Evolutionary conservation across 768 basidiomycete genomes (phyloP), one percentile per base, ranked within the genome.

Genomic region (Megacollybia marginata): DNA sequence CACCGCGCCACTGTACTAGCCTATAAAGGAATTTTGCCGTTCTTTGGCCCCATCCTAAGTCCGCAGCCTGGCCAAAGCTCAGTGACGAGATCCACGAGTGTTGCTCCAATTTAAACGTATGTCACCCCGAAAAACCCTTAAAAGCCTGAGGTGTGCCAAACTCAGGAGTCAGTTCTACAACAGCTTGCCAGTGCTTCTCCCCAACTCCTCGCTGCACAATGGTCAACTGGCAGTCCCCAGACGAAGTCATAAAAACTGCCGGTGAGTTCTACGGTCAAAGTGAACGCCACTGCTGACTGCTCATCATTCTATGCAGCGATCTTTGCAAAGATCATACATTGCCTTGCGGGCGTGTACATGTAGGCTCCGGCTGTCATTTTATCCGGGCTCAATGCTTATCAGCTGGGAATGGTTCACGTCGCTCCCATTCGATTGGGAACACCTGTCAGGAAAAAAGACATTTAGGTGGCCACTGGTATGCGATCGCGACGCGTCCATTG

Each of bases 381-480:
- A 28, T 32, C 44, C 53, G 53, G n/a, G 42, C 51, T 57, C 43
- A 38, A 48, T 40, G 28, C 45, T 50, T 54, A 85, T 28, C 23
- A 28, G 82, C 45, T 85, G 83, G 83, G 83, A 86, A 62, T 83
- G 80, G 67, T 71, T 74, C 55, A 77, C 74, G 6, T 82, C 82
- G 20, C 62, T 85, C 50, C 56, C 70, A 50, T 86, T 85, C 55
- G 84, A 87, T 62, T 83, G 78, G 78, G 67, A 78, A 50, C 79
- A 75, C 54, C 55, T 86, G 54, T 66, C 72, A 15, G 71, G 83
- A 43, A 74, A 73, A 63, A 78, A 74, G 56, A 68, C 57, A 44
- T 85, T 85, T 63, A 72, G 67, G 44, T 86, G 84, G 84, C 83
- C 84, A 47, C 63, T 86, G 80, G 83, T 86, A 59, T 33, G 68